phyloP scores from a whole-genome alignment of 164 flowering plant species.

The Vitis riparia region DNA sequence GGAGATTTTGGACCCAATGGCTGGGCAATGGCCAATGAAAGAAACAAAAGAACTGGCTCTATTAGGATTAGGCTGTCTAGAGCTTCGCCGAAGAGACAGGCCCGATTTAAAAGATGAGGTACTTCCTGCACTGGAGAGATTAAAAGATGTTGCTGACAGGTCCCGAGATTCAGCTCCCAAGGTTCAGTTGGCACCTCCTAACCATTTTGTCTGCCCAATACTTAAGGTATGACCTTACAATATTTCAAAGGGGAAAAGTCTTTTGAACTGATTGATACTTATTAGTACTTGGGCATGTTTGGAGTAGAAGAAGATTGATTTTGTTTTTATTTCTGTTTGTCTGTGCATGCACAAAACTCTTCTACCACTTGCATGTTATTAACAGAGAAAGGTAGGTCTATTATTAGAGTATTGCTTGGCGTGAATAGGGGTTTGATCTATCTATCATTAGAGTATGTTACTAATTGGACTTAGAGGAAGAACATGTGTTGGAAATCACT shows the following conservation, averaged over 20 bases:
- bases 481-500: too few species aligned
- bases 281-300: not conserved
- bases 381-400: too few species aligned
- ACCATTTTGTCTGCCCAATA: conserved; percentile 79
- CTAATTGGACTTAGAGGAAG: too few species aligned
- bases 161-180: conserved; percentile 27
- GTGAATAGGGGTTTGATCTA: too few species aligned
- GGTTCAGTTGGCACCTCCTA: conserved; percentile 42
- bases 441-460: too few species aligned
- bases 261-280: not conserved
- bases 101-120: conserved; percentile 64
- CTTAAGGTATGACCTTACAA: conserved; percentile 45
- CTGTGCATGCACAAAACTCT: too few species aligned
- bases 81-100: conserved; percentile 63
- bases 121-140: conserved; percentile 62
- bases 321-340: too few species aligned
- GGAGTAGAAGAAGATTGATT: not conserved
- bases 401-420: too few species aligned
- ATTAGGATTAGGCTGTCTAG: conserved; percentile 66
- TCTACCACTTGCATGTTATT: too few species aligned
- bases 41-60: conserved; percentile 65
- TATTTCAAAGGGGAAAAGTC: not conserved
- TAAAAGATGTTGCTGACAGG: conserved; percentile 50
- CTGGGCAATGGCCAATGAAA: conserved; percentile 77
- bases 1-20: conserved; percentile 57